Base-by-base conservation (phyloP, 2,329 filamentous ascomycete species). In the Fusarium secorum region DNA sequence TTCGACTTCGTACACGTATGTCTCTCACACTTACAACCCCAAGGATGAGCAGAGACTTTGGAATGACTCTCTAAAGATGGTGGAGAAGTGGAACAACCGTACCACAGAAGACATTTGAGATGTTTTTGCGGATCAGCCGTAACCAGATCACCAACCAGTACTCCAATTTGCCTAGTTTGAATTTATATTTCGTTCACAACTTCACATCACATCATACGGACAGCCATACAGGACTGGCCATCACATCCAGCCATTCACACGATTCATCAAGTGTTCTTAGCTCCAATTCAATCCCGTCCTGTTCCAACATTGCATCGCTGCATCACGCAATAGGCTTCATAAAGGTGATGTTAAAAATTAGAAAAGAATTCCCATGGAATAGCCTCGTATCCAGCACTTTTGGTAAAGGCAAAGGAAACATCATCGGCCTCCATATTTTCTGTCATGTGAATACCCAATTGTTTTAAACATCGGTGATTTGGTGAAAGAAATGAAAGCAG, bases 21-120 rank as follows among this genome's bases (percentile, higher is more conserved):
- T 54, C 22, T 36, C 61, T 20, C 58, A 56, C 26, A 64, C 59
- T 6, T 62, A 64, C 10, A 62, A 13, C n/a, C 57, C 60, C 18
- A 6, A 41, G 17, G 35, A 55, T 41, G 59, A 63, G 17, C 22
- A 32, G 24, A 63, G 61, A 4, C 24, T 64, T 13, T 64, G 58
- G 58, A 28, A 36, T 7, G 58, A 64, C 13, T 64, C 46, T 26
- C 35, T 63, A 1, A 24, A 24, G 32, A 44, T 63, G 56, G 45
- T 53, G 14, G 45, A 41, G n/a, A 39, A 63, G n/a, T 63, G 58
- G 58, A 39, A 55, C 18, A 36, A 26, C 7, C n/a, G 13, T 30
- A 26, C 4, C 36, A 10, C 17, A 9, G 14, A 30, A 7, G 26
- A 48, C 28, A 30, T 48, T 26, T 52, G 8, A 30, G 11, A 17